A percentile compares a stretch with the other conserved stretches of the same genome.
Evolutionary conservation across 1,284 basidiomycete genomes (phyloP).

Genomic region (Tranzscheliella williamsii): DNA sequence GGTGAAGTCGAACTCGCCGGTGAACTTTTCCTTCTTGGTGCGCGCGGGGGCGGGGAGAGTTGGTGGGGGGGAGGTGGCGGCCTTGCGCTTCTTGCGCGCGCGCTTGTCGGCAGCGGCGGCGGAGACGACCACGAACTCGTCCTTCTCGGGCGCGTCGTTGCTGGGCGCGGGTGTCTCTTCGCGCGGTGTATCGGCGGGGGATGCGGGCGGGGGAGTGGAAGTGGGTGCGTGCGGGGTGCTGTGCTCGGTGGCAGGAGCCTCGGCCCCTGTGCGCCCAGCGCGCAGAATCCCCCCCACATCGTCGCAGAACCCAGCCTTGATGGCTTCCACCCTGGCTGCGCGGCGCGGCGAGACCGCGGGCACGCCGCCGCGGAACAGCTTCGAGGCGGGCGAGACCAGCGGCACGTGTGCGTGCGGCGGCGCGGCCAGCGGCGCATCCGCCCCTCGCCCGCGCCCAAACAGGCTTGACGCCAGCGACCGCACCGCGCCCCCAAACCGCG

Average conservation of each 20-base stretch:
- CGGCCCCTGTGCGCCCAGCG: not conserved
- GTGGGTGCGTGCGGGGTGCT: not conserved
- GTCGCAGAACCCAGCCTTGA: constrained; percentile 21
- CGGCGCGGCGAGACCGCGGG: too few species aligned
- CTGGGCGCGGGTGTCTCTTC: constrained; percentile 1
- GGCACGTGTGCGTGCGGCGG: too few species aligned
- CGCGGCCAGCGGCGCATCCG: too few species aligned
- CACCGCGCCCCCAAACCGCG: constrained; percentile 12
- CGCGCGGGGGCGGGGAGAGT: not conserved
- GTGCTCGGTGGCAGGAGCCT: not conserved
- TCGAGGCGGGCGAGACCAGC: too few species aligned
- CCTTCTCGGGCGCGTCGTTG: constrained; percentile 3
- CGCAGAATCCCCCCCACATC: constrained; percentile 11
- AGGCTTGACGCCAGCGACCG: constrained; percentile 24
- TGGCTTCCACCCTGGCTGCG: constrained; percentile 7
- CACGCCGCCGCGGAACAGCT: too few species aligned
- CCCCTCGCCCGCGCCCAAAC: constrained; percentile 10
- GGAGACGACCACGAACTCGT: constrained; percentile 31
- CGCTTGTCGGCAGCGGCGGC: not conserved
- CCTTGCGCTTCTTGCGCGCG: constrained; percentile 12
- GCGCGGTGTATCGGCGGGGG: not conserved
- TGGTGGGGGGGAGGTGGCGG: not conserved
- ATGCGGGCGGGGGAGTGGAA: not conserved
- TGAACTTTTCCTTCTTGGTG: constrained; percentile 21
- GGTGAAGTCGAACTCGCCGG: constrained; percentile 23